Base-by-base conservation (phyloP, 768 basidiomycete genomes). In the Polyporus arcularius region DNA sequence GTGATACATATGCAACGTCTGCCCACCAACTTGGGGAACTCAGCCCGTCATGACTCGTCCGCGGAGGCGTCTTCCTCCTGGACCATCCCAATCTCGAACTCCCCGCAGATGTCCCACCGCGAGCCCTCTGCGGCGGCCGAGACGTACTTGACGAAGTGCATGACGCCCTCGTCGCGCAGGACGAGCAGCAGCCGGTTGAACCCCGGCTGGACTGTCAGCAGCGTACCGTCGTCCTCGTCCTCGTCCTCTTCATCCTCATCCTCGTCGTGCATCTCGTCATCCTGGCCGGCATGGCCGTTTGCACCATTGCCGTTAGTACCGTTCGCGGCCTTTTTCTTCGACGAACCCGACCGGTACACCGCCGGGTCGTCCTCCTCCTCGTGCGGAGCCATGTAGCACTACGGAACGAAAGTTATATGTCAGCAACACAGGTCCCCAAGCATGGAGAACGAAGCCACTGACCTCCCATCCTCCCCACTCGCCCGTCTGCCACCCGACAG, bases 381-480 rank as follows among this genome's bases (percentile, higher is more conserved):
- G 64, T 96, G 94, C 43, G 93, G 92, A 1, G 94, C 91, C 85
- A 97, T 90, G 73, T 98, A 98, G 70, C 94, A 95, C 89, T 94
- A 63, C 9, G 42, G 4, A 30, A 26, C 21, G 7, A 21, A 39
- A 30, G 26, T 15, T 10, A 41, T 26, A 31, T 12, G 26, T 28
- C 53, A 40, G 57, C 32, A 40, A 58, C 18, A 47, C 58, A 40
- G 55, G 40, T 62, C 54, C 62, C 57, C 56, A 31, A n/a, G 14
- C 43, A 49, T 26, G 21, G 21, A 49, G 10, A 53, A 32, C 52
- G 41, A 16, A 51, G 53, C 58, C 48, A 71, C 81, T 49, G 60
- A 91, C 92, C 83, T 98, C 95, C 95, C 96, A 98, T 16, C 92
- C 96, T 49, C 96, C 96, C 85, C 87, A 92, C 64, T 86, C 86